These are phyloP conservation scores for Chenopodium berlandieri DNA, from an alignment of 148 eudicot genomes.

Conservation along the genomic window DNA sequence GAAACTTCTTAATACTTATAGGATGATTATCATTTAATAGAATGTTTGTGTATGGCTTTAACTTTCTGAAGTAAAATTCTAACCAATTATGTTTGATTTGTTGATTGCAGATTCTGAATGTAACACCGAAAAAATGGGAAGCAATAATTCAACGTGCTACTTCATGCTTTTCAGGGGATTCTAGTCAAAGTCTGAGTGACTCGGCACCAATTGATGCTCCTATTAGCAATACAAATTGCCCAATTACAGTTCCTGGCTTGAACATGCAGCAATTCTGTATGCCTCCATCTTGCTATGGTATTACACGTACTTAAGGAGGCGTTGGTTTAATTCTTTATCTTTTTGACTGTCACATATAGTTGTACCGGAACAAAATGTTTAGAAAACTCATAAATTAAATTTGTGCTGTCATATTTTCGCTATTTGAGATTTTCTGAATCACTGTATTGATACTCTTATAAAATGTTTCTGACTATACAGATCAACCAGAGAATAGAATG, in stretches of 20 bases:
- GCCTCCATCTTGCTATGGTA: not conserved
- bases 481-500: constrained; percentile 1
- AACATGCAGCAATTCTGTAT: not conserved
- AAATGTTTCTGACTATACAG: not conserved
- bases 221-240: not conserved
- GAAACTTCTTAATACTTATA: not conserved
- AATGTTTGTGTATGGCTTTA: not conserved
- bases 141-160: constrained; percentile 2
- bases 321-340: not conserved
- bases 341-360: too few species aligned
- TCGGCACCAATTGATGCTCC: not conserved
- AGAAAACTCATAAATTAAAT: too few species aligned
- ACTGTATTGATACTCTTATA: too few species aligned
- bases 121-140: not conserved
- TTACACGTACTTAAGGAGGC: not conserved
- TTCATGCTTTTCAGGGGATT: not conserved
- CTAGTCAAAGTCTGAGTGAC: not conserved
- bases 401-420: too few species aligned
- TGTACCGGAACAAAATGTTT: too few species aligned
- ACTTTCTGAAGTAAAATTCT: not conserved
- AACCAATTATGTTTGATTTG: not conserved
- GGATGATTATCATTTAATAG: not conserved
- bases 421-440: too few species aligned
- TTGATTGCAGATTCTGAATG: constrained; percentile 30
- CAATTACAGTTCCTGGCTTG: not conserved